These are phyloP conservation scores for Thelonectria discophora DNA, from an alignment of 2,329 filamentous ascomycete species.

Conservation along the genomic window DNA sequence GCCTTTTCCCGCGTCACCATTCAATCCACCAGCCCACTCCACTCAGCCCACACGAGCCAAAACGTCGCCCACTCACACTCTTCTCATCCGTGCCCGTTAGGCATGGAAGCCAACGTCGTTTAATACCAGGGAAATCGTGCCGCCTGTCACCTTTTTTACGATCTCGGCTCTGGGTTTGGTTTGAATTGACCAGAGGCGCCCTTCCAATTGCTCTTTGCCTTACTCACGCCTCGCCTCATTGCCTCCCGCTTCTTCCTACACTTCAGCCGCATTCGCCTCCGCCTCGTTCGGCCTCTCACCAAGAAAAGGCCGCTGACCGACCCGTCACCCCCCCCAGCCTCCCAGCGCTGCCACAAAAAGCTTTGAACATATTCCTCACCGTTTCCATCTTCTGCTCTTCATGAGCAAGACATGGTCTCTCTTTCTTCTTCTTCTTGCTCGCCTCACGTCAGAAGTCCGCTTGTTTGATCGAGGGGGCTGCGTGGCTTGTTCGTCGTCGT, in stretches of 20 bases:
- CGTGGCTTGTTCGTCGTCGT: conserved; percentile 24
- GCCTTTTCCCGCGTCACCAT: conserved; percentile 34
- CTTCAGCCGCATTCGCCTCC: conserved; percentile 20
- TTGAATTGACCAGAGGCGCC: conserved; percentile 18
- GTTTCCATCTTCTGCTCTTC: conserved; percentile 27
- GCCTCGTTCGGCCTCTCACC: conserved; percentile 34
- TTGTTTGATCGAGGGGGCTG: conserved; percentile 30
- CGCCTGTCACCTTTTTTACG: conserved; percentile 27
- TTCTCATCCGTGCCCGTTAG: conserved; percentile 22
- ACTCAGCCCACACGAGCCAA: conserved; percentile 37
- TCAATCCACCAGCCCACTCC: conserved; percentile 34
- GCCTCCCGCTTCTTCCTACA: conserved; percentile 20
- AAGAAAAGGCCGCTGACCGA: conserved; percentile 38
- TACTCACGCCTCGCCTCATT: conserved; percentile 22
- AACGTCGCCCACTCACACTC: conserved; percentile 31
- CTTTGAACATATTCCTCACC: conserved; percentile 23
- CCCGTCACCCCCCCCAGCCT: conserved; percentile 35
- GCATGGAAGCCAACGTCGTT: conserved; percentile 33
- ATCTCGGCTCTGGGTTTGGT: conserved; percentile 31
- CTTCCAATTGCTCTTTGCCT: conserved; percentile 13
- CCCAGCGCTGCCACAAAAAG: conserved; percentile 32
- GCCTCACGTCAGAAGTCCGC: conserved; percentile 25
- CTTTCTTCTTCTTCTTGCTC: conserved; percentile 24
- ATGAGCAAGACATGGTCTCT: conserved; percentile 30
- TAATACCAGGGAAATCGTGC: conserved; percentile 39